Evolutionary conservation across 805 yeast species (phyloP).

Genomic region (Starmerella stellata): DNA sequence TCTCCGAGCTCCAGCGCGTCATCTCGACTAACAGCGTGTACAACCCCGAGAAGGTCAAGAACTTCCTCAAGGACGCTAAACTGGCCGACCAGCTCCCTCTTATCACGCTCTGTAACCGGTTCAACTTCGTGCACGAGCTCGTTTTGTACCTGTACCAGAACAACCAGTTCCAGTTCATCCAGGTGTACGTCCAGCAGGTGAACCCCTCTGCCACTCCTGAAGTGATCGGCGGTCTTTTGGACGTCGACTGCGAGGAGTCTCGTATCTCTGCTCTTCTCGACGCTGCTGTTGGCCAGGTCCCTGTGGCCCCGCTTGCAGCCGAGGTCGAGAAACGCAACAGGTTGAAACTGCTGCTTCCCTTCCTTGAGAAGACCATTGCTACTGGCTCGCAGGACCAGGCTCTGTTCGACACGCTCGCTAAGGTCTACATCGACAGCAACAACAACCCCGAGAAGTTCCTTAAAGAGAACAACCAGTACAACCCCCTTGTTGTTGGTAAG

Average conservation of each 20-base stretch:
- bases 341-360: conserved; percentile 77
- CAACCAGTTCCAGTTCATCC: conserved; percentile 89
- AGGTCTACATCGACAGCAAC: conserved; percentile 93
- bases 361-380: conserved; percentile 71
- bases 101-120: conserved; percentile 90
- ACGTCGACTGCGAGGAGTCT: conserved; percentile 90
- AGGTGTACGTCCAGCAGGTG: conserved; percentile 93
- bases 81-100: conserved; percentile 90
- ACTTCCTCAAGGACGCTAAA: conserved; percentile 84
- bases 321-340: conserved; percentile 96
- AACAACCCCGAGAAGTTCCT: conserved; percentile 94
- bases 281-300: conserved; percentile 87
- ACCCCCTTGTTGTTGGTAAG: conserved; percentile 87
- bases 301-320: conserved; percentile 68
- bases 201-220: conserved; percentile 92
- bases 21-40: conserved; percentile 87
- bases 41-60: conserved; percentile 93
- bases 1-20: conserved; percentile 85
- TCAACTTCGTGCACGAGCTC: conserved; percentile 78
- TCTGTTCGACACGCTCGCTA: conserved; percentile 85
- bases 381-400: conserved; percentile 77
- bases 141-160: conserved; percentile 85
- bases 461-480: conserved; percentile 75
- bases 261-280: conserved; percentile 63
- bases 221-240: conserved; percentile 87